Conservation (phyloP, 441 rosid species). For the Melianthus villosus region DNA sequence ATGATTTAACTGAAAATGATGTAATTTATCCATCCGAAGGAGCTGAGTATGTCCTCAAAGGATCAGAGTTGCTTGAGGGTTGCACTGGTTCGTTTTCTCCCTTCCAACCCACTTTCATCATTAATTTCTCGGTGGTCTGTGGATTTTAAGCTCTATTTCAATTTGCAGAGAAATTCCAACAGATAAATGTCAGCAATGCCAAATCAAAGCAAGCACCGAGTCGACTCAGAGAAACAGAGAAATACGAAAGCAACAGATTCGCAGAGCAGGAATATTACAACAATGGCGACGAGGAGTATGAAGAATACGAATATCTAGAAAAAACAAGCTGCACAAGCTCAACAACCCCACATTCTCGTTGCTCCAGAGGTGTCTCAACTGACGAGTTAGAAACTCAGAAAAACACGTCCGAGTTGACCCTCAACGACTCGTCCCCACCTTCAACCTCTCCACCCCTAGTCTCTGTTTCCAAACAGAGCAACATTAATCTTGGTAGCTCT, state of each 20-base stretch:
- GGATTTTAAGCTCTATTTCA: too few relatives aligned
- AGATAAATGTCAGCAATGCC: too few relatives aligned
- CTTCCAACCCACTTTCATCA: neutral
- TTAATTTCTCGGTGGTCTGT: too few relatives aligned
- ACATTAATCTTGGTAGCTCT: too few relatives aligned
- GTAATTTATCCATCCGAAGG: conserved; percentile 51
- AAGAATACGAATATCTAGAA: conserved; percentile 38
- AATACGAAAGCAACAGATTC: too few relatives aligned
- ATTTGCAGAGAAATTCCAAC: too few relatives aligned
- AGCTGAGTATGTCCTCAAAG: conserved; percentile 78
- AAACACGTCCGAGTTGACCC: conserved; percentile 12
- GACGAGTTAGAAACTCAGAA: conserved; percentile 29
- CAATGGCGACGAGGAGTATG: conserved; percentile 14
- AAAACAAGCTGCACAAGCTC: conserved; percentile 66
- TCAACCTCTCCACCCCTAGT: conserved; percentile 4
- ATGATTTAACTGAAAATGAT: conserved; percentile 68
- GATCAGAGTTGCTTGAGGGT: conserved; percentile 49
- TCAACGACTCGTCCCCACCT: conserved; percentile 12
- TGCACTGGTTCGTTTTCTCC: conserved; percentile 26
- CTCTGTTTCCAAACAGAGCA: too few relatives aligned
- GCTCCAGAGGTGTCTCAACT: conserved; percentile 60
- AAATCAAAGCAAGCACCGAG: too few relatives aligned
- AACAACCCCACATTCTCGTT: conserved; percentile 67
- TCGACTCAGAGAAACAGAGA: too few relatives aligned
- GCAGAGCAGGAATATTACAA: conserved; percentile 8